Base-by-base conservation (phyloP, 345 rosid genomes). In the Eutrema japonicum region DNA sequence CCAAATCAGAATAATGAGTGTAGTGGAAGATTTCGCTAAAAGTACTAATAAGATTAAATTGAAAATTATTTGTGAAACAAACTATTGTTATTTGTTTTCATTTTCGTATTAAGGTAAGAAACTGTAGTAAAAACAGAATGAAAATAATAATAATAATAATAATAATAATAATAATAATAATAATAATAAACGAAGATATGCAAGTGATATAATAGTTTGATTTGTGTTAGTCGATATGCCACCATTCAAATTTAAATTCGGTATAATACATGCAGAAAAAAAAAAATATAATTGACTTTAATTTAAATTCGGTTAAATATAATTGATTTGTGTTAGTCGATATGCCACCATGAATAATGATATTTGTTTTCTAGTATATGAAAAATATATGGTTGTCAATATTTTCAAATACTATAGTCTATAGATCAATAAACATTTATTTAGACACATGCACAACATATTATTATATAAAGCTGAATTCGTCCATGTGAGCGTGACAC, bases 331-430 rank as follows among this genome's bases (percentile, higher is more conserved):
- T n/a, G n/a, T n/a, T n/a, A n/a, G n/a, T n/a, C n/a, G 22, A 18
- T 18, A 18, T 18, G 22, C 22, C 22, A 18, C 22, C 22, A 18
- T 18, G 0, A 0, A 46, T 46, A 69, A 57, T 46, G 27, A 36
- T 69, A 56, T 55, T 56, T 69, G 56, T 69, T 67, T 68, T 43
- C 33, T 69, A 57, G 73, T 22, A 33, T 4, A 57, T 45, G 11
- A 55, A 56, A 43, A 22, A 35, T 35, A 12, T 36, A 45, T 46
- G 73, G 56, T n/a, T 35, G 38, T 2, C 37, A 3, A 22, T 69
- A 45, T 29, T 68, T 32, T 42, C 13, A 30, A 30, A 16, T 14
- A 41, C 30, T 66, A n/a, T 4, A 53, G 51, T 30, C 30, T 66
- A n/a, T 4, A 53, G 41, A 68, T 7, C 26, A 29, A 3, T 16